A percentile compares a stretch with the other conserved stretches of the same genome.
Evolutionary conservation across 2,329 filamentous ascomycete species (phyloP).

Genomic region (Penicillium sp.): DNA sequence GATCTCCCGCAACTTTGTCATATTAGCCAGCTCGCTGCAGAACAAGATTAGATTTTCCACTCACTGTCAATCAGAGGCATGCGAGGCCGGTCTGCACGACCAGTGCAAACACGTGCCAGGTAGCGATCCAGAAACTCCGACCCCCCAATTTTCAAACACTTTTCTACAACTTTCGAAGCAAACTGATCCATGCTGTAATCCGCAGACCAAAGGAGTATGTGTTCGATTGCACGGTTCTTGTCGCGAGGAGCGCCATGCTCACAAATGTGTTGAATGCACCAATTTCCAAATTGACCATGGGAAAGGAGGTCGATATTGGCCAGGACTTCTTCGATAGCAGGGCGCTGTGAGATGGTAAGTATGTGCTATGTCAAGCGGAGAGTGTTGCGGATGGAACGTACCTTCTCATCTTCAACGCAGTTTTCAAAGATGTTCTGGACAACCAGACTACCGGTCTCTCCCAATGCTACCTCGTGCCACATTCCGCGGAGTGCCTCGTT

Average conservation of each 20-base stretch:
- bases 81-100: constrained; percentile 81
- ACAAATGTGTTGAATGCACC: constrained; percentile 99
- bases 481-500: constrained; percentile 92
- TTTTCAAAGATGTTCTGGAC: constrained; percentile 99
- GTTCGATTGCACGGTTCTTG: constrained; percentile 88
- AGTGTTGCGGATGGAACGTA: constrained; percentile 36
- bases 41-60: constrained; percentile 22
- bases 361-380: constrained; percentile 5
- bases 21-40: constrained; percentile 13
- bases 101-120: constrained; percentile 89
- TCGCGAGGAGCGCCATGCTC: constrained; percentile 91
- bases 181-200: constrained; percentile 99
- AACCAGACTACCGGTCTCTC: constrained; percentile 94
- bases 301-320: constrained; percentile 93
- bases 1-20: constrained; percentile 74
- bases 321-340: constrained; percentile 94
- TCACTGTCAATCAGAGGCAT: constrained; percentile 92
- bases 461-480: constrained; percentile 98
- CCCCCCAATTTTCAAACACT: constrained; percentile 95
- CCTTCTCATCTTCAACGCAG: constrained; percentile 97
- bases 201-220: constrained; percentile 86
- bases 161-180: constrained; percentile 97
- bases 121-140: constrained; percentile 87
- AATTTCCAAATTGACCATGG: constrained; percentile 97
- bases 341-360: constrained; percentile 60